Conservation (phyloP, 371 early-diverging fungal genomes). For the Mortierella sp. region DNA sequence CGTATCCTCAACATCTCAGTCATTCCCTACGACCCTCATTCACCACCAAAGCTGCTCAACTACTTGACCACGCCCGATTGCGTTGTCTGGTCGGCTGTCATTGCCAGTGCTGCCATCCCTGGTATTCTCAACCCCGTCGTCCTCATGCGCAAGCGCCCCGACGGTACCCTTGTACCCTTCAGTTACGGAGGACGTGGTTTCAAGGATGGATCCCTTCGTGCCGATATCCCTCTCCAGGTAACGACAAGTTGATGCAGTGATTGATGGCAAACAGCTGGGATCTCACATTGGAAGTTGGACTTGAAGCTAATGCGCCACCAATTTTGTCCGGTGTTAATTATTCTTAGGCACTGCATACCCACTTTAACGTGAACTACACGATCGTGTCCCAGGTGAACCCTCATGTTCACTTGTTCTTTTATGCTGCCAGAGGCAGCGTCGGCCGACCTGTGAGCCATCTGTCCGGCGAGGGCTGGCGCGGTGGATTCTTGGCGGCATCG, state of each 20-base stretch:
- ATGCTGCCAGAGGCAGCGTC: conserved; percentile 79
- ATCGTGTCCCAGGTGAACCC: conserved; percentile 94
- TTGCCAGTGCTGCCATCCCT: conserved; percentile 83
- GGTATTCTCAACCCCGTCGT: conserved; percentile 87
- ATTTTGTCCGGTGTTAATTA: not conserved
- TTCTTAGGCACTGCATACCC: conserved; percentile 73
- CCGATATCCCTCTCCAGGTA: conserved; percentile 84
- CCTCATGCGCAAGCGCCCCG: conserved; percentile 79
- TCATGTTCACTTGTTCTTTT: conserved; percentile 89
- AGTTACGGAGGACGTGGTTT: conserved; percentile 80
- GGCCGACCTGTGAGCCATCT: conserved; percentile 74
- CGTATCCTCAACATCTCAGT: conserved; percentile 90
- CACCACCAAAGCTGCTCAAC: conserved; percentile 87
- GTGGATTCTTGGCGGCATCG: conserved; percentile 87
- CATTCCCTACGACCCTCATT: conserved; percentile 82
- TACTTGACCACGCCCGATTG: conserved; percentile 93
- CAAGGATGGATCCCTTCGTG: conserved; percentile 90
- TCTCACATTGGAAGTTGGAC: no score
- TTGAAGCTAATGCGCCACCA: not conserved
- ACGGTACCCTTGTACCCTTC: conserved; percentile 80
- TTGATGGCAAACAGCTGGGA: not conserved
- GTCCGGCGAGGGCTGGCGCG: conserved; percentile 77
- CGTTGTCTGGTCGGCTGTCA: conserved; percentile 88
- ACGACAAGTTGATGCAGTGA: not conserved
- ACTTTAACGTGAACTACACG: conserved; percentile 90